Evolutionary conservation across 2,329 filamentous ascomycete genomes (phyloP).

Genomic region (Diaporthe batatas): DNA sequence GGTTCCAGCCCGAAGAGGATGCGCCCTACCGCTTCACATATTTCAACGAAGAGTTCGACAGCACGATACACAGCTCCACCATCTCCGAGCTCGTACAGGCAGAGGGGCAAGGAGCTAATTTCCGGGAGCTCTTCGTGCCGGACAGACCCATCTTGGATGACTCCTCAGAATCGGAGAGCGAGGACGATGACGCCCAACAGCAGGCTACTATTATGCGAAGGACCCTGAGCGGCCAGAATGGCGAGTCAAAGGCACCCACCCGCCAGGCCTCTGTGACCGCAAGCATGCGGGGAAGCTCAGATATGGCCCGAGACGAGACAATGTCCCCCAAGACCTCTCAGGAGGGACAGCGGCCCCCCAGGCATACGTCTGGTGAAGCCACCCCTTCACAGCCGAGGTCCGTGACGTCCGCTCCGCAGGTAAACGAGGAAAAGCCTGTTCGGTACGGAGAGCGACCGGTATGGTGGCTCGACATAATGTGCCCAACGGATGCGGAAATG

Average conservation of each 20-base stretch:
- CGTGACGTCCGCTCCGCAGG: constrained; percentile 48
- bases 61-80: constrained; percentile 94
- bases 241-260: constrained; percentile 37
- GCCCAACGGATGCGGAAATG: constrained; percentile 95
- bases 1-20: constrained; percentile 91
- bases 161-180: constrained; percentile 75
- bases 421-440: constrained; percentile 50
- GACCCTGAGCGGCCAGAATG: constrained; percentile 44
- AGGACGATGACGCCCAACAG: constrained; percentile 63
- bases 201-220: constrained; percentile 33
- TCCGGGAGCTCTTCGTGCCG: constrained; percentile 90
- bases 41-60: constrained; percentile 97
- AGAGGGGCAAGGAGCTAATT: constrained; percentile 72
- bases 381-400: constrained; percentile 63
- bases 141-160: constrained; percentile 83
- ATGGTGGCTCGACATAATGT: constrained; percentile 96
- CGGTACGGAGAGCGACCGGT: constrained; percentile 86
- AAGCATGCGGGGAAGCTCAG: constrained; percentile 43
- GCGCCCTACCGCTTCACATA: constrained; percentile 96
- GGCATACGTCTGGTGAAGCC: constrained; percentile 59
- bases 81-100: constrained; percentile 93
- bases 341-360: constrained; percentile 47
- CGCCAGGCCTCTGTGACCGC: constrained; percentile 48
- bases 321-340: constrained; percentile 47
- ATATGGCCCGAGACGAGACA: constrained; percentile 44